Evolutionary conservation across 2,329 filamentous ascomycete species (phyloP), one percentile per base, ranked within the genome.

Genomic region (Ceratocystis harringtonii): DNA sequence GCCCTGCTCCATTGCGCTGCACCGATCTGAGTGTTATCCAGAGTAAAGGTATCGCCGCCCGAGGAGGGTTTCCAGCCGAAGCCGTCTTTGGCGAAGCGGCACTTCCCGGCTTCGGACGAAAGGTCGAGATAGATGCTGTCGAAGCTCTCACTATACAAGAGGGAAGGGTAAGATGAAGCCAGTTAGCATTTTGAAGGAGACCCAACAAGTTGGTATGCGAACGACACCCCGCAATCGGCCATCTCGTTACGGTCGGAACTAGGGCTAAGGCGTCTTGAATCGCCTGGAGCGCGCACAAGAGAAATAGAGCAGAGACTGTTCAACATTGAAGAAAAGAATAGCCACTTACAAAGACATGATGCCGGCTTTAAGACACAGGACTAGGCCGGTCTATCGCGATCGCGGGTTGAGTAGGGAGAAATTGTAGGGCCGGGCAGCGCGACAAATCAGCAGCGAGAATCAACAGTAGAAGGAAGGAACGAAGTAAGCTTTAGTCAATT

Each of bases 61-160:
- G 84, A 85, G 3, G 85, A 83, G 32, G 92, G 90, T 77, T 95
- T 96, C 95, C 95, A 99, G 65, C 92, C 94, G 71, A 97, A 84
- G 68, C 94, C 94, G 64, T 86, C 92, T 75, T 97, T 92, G 69
- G 92, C 92, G 72, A 99, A 92, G 73, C 94, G 86, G 78, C 92
- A 96, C 78, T 92, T 94, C 70, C 94, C 94, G 67, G 86, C 83
- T 76, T 94, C 88, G 76, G 91, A 94, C 71, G 92, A 96, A 68
- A 99, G 84, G 75, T 99, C 92, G 71, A 99, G 85, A 77, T 94
- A 92, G 78, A 97, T 96, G 77, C 90, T 91, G 74, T 97, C 92
- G 78, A 99, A 99, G 74, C 88, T 94, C 84, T 99, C 94, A 71
- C 84, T 87, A 68, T 41, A 32, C 1, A 10, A 22, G n/a, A 28